Evolutionary conservation across 352 stramenopile species (phyloP).

Genomic region (Thraustochytrium sp.): DNA sequence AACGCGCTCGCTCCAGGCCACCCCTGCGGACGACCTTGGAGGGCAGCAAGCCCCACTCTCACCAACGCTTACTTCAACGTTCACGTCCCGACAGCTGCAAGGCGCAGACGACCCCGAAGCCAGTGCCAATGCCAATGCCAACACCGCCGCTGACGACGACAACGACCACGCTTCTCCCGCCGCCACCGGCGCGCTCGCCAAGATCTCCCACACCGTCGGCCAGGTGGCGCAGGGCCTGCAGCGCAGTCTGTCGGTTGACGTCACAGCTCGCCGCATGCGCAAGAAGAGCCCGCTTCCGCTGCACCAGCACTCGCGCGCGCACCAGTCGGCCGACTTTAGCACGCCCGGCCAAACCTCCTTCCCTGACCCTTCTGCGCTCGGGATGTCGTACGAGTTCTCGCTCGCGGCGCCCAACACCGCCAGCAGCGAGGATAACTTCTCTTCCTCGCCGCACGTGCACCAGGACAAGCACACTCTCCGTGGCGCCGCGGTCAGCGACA

Average conservation of each 20-base stretch:
- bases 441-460: too few species aligned
- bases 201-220: slow-evolving; percentile 2
- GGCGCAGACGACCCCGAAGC: too few species aligned
- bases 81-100: too few species aligned
- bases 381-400: too few species aligned
- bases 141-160: background rate
- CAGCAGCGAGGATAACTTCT: too few species aligned
- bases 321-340: background rate
- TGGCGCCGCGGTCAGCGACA: too few species aligned
- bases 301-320: too few species aligned
- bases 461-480: too few species aligned
- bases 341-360: background rate
- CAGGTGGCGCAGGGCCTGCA: background rate
- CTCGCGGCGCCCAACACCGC: too few species aligned
- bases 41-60: too few species aligned
- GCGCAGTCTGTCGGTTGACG: slow-evolving; percentile 19
- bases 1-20: background rate
- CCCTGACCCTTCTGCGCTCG: background rate
- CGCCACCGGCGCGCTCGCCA: background rate
- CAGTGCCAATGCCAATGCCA: too few species aligned
- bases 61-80: too few species aligned
- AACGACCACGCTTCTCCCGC: background rate
- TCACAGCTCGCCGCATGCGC: background rate
- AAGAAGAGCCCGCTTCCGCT: background rate
- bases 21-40: background rate